These are phyloP conservation scores for Calonectria henricotiae DNA, from an alignment of 2,329 filamentous ascomycete species.

Conservation along the genomic window DNA sequence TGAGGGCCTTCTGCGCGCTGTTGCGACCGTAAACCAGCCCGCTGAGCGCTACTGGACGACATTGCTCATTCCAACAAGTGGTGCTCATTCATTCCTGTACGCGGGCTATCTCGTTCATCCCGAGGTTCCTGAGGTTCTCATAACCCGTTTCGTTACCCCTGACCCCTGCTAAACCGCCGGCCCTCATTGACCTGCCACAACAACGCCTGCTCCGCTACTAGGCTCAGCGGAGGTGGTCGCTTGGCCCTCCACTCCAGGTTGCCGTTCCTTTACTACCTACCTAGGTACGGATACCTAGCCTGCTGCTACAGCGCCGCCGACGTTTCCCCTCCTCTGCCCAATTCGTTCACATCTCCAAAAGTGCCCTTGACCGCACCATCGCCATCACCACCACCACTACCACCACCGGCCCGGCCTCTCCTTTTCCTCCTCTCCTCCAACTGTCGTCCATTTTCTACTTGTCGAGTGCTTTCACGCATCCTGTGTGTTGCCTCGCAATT, in stretches of 20 bases:
- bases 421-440: conserved; percentile 37
- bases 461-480: conserved; percentile 27
- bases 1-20: neutral
- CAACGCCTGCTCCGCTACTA: conserved; percentile 25
- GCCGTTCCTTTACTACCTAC: conserved; percentile 23
- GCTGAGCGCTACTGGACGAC: neutral
- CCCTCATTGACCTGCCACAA: conserved; percentile 31
- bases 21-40: neutral
- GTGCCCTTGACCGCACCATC: conserved; percentile 50
- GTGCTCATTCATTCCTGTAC: conserved; percentile 1
- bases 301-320: conserved; percentile 36
- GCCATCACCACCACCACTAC: conserved; percentile 43
- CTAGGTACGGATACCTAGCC: conserved; percentile 22
- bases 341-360: conserved; percentile 40
- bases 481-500: conserved; percentile 29
- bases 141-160: conserved; percentile 25
- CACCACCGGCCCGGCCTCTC: conserved; percentile 44
- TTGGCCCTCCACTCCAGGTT: conserved; percentile 31
- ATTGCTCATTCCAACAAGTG: neutral
- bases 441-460: conserved; percentile 38
- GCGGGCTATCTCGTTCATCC: neutral
- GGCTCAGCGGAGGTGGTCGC: conserved; percentile 23
- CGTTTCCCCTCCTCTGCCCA: conserved; percentile 24
- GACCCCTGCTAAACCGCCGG: conserved; percentile 6
- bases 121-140: conserved; percentile 17